These are phyloP conservation scores for Scheffersomyces amazonensis DNA, from an alignment of 805 yeast species.

Conservation along the genomic window DNA sequence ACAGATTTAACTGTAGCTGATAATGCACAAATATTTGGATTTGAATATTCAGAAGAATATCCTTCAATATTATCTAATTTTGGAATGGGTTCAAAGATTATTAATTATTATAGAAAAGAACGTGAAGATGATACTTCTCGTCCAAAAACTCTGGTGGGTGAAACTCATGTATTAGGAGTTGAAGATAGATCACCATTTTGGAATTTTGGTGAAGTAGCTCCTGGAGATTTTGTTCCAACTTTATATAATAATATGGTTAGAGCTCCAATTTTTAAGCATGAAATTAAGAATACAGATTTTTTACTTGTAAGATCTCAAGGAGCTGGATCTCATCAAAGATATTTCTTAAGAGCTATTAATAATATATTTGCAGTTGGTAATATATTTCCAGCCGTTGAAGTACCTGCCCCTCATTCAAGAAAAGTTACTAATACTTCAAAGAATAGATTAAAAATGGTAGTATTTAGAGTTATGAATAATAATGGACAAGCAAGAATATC, in stretches of 20 bases:
- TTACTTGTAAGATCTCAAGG: conserved; percentile 77
- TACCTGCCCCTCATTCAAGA: conserved; percentile 97
- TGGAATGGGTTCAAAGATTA: conserved; percentile 94
- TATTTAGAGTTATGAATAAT: conserved; percentile 78
- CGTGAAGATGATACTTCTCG: conserved; percentile 77
- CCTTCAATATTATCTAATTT: conserved; percentile 82
- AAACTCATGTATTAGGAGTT: conserved; percentile 92
- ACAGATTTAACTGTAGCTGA: conserved; percentile 83
- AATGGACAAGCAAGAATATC: conserved; percentile 70
- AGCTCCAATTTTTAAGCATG: conserved; percentile 92
- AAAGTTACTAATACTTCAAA: conserved; percentile 92
- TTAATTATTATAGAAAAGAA: conserved; percentile 87
- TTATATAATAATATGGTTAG: conserved; percentile 86
- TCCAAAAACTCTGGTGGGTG: conserved; percentile 88
- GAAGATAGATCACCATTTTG: conserved; percentile 97
- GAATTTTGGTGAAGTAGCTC: conserved; percentile 96
- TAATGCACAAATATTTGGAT: conserved; percentile 66
- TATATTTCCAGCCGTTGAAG: conserved; percentile 86
- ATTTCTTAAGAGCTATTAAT: conserved; percentile 65
- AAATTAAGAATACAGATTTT: conserved; percentile 74
- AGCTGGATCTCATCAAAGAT: conserved; percentile 68
- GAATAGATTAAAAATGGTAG: conserved; percentile 90
- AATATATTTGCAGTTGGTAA: conserved; percentile 88
- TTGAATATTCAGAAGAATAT: conserved; percentile 88
- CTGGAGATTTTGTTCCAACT: conserved; percentile 92